Conservation (phyloP, 352 stramenopile species). For the Globisporangium parvum region DNA sequence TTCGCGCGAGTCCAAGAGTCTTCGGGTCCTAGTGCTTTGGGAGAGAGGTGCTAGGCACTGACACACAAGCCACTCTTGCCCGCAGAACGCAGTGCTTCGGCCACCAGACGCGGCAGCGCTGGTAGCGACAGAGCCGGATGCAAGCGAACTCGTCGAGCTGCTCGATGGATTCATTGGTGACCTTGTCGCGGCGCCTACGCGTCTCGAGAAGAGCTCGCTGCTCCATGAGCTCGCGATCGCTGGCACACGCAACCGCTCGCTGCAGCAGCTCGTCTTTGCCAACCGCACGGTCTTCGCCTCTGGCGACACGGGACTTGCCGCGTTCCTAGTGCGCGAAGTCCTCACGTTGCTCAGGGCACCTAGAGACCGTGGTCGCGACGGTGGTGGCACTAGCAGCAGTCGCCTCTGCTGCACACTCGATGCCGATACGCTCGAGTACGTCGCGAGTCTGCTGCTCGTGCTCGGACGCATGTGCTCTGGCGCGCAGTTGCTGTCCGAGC, state of each 20-base stretch:
- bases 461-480: conserved; percentile 20
- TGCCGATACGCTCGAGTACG: conserved; percentile 23
- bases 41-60: too few species aligned
- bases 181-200: conserved; percentile 14
- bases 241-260: conserved; percentile 17
- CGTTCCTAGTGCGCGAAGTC: conserved; percentile 28
- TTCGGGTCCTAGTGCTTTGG: too few species aligned
- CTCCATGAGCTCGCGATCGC: conserved; percentile 44
- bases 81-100: conserved; percentile 6
- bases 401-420: conserved; percentile 11
- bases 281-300: conserved; percentile 24
- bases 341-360: conserved; percentile 10
- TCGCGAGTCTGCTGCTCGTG: conserved; percentile 16
- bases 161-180: conserved; percentile 32
- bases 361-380: background rate
- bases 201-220: conserved; percentile 20
- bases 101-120: conserved; percentile 1
- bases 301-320: conserved; percentile 19
- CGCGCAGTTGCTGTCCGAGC: conserved; percentile 16
- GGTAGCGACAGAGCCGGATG: conserved; percentile 12
- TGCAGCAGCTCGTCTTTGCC: conserved; percentile 50
- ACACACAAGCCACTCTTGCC: too few species aligned
- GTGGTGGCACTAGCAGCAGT: conserved; percentile 7
- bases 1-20: background rate
- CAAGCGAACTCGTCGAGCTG: conserved; percentile 21